These are phyloP conservation scores for Pythium vanterpoolii DNA, from an alignment of 352 stramenopile species.

Conservation along the genomic window DNA sequence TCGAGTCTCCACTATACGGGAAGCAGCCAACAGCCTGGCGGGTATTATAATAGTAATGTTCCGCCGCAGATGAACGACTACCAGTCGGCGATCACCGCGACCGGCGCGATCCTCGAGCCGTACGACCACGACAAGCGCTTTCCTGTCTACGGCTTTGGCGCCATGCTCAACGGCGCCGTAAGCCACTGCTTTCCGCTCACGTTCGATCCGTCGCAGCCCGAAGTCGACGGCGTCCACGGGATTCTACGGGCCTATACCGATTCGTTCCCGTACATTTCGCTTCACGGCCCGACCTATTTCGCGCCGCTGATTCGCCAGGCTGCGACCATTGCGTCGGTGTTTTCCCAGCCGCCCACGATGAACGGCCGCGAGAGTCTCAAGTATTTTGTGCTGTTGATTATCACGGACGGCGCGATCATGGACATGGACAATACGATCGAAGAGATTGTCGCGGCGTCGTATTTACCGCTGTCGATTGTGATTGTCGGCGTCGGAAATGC, in stretches of 20 bases:
- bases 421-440: constrained; percentile 75
- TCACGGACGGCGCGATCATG: constrained; percentile 75
- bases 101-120: constrained; percentile 63
- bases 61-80: constrained; percentile 65
- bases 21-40: constrained; percentile 9
- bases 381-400: constrained; percentile 75
- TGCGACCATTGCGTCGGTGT: constrained; percentile 51
- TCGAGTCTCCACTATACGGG: constrained; percentile 60
- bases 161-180: constrained; percentile 51
- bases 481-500: constrained; percentile 81
- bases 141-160: constrained; percentile 81
- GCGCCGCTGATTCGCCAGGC: constrained; percentile 71
- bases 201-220: constrained; percentile 54
- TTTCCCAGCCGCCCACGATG: constrained; percentile 31
- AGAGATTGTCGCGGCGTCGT: constrained; percentile 60
- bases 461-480: constrained; percentile 72
- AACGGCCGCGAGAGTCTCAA: constrained; percentile 43
- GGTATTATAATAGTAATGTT: constrained; percentile 22
- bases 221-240: constrained; percentile 65
- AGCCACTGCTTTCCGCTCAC: constrained; percentile 75
- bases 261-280: constrained; percentile 60
- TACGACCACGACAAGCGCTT: constrained; percentile 79
- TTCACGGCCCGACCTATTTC: constrained; percentile 79
- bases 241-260: constrained; percentile 43
- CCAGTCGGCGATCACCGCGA: constrained; percentile 63